A percentile compares a stretch with the other conserved stretches of the same genome.
Evolutionary conservation across 495 filamentous ascomycete genomes (phyloP).

Genomic region (Penicillium lagena): DNA sequence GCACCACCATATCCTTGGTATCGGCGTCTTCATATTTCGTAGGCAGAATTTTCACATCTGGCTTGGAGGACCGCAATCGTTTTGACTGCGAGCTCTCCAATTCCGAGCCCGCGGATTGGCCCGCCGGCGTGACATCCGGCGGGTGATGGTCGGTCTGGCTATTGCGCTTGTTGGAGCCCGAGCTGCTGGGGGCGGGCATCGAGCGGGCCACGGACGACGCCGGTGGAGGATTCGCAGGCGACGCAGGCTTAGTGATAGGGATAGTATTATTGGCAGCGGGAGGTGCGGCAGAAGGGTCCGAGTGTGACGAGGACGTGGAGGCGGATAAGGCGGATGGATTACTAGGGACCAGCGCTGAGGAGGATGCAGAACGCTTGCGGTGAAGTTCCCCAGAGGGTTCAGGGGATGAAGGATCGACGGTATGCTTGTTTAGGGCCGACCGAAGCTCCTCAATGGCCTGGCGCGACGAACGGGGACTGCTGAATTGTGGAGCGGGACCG

Average conservation of each 20-base stretch:
- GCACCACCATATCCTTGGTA: slow-evolving; percentile 73
- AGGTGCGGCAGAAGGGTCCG: slow-evolving; percentile 12
- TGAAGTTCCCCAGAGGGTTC: slow-evolving; percentile 34
- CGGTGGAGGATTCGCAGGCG: slow-evolving; percentile 18
- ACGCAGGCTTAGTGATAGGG: not conserved
- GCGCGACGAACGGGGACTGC: slow-evolving; percentile 33
- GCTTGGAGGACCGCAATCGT: slow-evolving; percentile 45
- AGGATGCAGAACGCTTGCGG: slow-evolving; percentile 30
- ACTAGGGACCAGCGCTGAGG: slow-evolving; percentile 28
- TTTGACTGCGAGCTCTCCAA: slow-evolving; percentile 46
- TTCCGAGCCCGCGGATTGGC: slow-evolving; percentile 34
- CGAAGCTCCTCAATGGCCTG: slow-evolving; percentile 44
- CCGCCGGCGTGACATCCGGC: slow-evolving; percentile 29
- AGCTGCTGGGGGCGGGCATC: slow-evolving; percentile 29
- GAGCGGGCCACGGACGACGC: slow-evolving; percentile 20
- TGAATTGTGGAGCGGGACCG: slow-evolving; percentile 23
- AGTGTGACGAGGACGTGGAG: slow-evolving; percentile 12
- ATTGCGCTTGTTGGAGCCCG: slow-evolving; percentile 38
- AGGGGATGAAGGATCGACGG: slow-evolving; percentile 33
- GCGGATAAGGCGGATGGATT: slow-evolving; percentile 15
- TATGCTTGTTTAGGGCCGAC: slow-evolving; percentile 37
- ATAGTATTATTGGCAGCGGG: slow-evolving; percentile 3
- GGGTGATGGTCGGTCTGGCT: slow-evolving; percentile 26
- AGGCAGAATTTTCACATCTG: slow-evolving; percentile 66
- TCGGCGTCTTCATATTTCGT: slow-evolving; percentile 69